phyloP scores from a whole-genome alignment of 1,284 basidiomycete species.

The Cryptococcus hybrid region DNA sequence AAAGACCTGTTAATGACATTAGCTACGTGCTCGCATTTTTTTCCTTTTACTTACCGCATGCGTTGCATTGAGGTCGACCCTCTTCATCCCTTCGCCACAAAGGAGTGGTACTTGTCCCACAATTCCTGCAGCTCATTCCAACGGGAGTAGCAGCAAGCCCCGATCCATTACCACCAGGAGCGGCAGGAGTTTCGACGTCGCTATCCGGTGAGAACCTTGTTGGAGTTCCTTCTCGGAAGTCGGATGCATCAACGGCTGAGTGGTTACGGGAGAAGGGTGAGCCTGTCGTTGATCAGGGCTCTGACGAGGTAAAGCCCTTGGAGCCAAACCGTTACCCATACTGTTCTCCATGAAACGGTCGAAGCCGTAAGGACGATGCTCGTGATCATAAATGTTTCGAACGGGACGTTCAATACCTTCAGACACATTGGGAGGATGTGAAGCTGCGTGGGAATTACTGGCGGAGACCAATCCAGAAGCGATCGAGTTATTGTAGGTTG shows the following conservation, averaged over 20 bases:
- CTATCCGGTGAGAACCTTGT: conserved; percentile 19
- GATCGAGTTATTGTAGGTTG: conserved; percentile 81
- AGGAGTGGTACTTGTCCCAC: conserved; percentile 90
- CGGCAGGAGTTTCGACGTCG: conserved; percentile 12
- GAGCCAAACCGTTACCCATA: conserved; percentile 16
- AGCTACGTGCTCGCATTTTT: not conserved
- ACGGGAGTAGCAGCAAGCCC: conserved; percentile 56
- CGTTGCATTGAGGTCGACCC: conserved; percentile 73
- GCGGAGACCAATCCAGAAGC: conserved; percentile 12
- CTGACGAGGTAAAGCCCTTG: not conserved
- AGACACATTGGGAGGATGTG: conserved; percentile 13
- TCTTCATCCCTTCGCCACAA: conserved; percentile 92
- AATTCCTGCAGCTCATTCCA: conserved; percentile 86
- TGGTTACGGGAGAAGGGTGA: not conserved
- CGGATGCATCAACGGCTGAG: conserved; percentile 13
- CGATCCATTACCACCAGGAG: conserved; percentile 17
- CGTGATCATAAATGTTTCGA: conserved; percentile 6
- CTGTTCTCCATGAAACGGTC: conserved; percentile 16
- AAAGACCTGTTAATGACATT: conserved; percentile 64
- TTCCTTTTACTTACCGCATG: conserved; percentile 69
- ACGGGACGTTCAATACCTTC: conserved; percentile 45
- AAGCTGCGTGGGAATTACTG: not conserved
- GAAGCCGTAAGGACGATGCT: conserved; percentile 20
- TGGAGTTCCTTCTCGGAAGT: conserved; percentile 12
- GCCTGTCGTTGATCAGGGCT: not conserved